Percentiles rank a stretch among this genome's conserved stretches.
Conservation (phyloP, 345 rosid genomes). For the Salix viminalis region DNA sequence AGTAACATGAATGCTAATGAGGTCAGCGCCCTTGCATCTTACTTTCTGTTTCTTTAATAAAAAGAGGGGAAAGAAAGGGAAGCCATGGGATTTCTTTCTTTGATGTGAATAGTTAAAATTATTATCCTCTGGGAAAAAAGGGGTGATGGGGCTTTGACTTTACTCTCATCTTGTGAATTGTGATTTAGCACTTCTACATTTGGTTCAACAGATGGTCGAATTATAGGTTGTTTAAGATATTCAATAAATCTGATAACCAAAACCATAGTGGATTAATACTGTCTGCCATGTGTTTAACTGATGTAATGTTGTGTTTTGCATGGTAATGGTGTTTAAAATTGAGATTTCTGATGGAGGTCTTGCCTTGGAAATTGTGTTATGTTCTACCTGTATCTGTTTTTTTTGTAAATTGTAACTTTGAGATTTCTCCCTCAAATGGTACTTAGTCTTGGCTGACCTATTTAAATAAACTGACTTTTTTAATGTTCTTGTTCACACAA, state of each 20-base stretch:
- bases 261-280: too few relatives aligned
- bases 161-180: too few relatives aligned
- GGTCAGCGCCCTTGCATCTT: constrained; percentile 33
- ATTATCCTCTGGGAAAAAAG: too few relatives aligned
- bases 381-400: too few relatives aligned
- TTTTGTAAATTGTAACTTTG: neutral
- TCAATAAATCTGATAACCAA: too few relatives aligned
- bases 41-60: neutral
- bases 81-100: neutral
- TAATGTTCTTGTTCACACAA: neutral
- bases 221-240: too few relatives aligned
- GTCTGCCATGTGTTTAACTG: too few relatives aligned
- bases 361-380: too few relatives aligned
- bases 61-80: neutral
- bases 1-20: constrained; percentile 99
- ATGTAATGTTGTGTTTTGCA: neutral
- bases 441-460: neutral
- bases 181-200: too few relatives aligned
- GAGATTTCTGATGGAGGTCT: too few relatives aligned
- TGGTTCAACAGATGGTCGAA: too few relatives aligned
- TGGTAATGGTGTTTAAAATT: too few relatives aligned
- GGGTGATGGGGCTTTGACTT: neutral
- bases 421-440: neutral
- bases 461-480: neutral
- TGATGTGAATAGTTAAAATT: neutral